Evolutionary conservation across 169 alveolate genomes (phyloP), one percentile per base, ranked within the genome.

Genomic region (Eimeria praecox): DNA sequence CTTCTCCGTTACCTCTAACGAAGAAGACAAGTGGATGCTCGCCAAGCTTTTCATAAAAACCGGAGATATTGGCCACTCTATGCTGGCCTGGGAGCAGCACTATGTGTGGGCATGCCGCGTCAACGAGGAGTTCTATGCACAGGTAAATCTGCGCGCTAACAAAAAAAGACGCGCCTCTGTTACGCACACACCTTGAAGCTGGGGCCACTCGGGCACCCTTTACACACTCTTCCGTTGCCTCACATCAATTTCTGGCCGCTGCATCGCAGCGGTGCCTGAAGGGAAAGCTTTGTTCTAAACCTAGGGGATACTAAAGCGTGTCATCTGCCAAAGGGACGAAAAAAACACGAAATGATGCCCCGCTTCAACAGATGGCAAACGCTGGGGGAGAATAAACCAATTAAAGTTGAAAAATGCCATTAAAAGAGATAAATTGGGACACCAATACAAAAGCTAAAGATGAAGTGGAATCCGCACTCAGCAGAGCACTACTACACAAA

Each of bases 21-120:
- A 97, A 44, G 98, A 98, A 73, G 99, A 98, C 83, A 96, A 97
- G 24, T 96, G 98, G 96, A 97, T 98, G 95, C 95, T 98, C 30
- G 95, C 98, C 49, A 98, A 98, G 22, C 97, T 98, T 46, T 97
- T 98, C 71, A 95, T 99, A 49, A 98, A 99, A 75, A 95, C 98
- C n/a, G 99, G 99, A 14, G 99, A 99, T 94, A 97, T 99, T 35
- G 99, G 99, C 24, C 99, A 99, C 96, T 97, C 98, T 56, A 98
- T 99, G 92, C 97, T 98, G 77, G 97, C 97, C 95, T 98, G 99
- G 99, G 97, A 96, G n/a, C 98, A 98, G 56, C 99, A 98, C 78
- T 95, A 97, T 38, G 95, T 97, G 66, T 99, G 99, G 99, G 97
- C 99, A 30, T 96, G 96, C 96, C 96, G 98, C n/a, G 98, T 99